Base-by-base conservation (phyloP, 164 flowering plant species). In the Macadamia tetraphylla region DNA sequence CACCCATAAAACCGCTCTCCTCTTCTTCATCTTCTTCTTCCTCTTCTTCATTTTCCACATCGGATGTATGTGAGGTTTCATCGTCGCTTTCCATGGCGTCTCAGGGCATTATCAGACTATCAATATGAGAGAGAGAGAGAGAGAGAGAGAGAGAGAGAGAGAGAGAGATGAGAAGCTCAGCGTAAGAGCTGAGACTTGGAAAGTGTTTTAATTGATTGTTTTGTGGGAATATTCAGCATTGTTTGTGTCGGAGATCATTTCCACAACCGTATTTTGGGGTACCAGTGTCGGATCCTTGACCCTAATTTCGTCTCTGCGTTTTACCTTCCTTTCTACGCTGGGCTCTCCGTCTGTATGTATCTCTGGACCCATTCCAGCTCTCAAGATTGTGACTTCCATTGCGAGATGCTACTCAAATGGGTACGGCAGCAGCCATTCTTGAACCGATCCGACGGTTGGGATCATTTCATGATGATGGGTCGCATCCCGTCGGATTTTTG, bases 401-500 rank as follows among this genome's bases (percentile, higher is more conserved):
- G 91, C 67, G 55, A 66, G 61, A 60, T 46, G 83, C 70, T 92
- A 76, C 74, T 86, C 15, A 35, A 42, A 46, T 94, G 98, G 98
- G 71, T 88, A 11, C 77, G 66, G 29, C 70, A 78, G n/a, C 94
- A 89, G 62, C 81, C 80, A 9, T 74, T 73, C 11, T 92, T 76
- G 79, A 77, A 73, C 6, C 77, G 75, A 72, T 85, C 94, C 13
- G 48, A 73, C 75, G 98, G 98, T 23, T 87, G 88, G 90, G 92
- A 94, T 75, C 99, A 94, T 60, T 94, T 94, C 82, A 63, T 92
- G 63, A 80, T 83, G 53, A 73, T 94, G 73, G 97, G 98, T 1
- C 78, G 99, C 3, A 90, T 92, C 70, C 73, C 90, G 8, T 92
- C 98, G 99, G 99, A 94, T 64, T 94, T 90, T 70, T 85, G 98